Percentiles rank a stretch among this genome's conserved stretches.
Conservation (phyloP, 805 yeast species). For the Debaryomyces maramus region DNA sequence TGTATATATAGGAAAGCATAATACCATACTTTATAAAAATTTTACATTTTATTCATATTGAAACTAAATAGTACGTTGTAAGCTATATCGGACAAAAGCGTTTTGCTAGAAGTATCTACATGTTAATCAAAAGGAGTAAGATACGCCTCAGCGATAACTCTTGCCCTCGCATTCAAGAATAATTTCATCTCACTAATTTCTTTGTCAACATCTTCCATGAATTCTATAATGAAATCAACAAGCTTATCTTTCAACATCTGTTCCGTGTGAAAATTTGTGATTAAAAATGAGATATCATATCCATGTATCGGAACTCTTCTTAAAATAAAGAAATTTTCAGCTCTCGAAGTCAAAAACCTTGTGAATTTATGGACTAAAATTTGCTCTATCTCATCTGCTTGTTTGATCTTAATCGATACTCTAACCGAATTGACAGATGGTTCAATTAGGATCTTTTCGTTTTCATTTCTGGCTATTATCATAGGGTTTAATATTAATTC, state of each 20-base stretch:
- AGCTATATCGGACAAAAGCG: too few species aligned
- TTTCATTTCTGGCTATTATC: constrained; percentile 88
- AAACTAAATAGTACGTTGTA: too few species aligned
- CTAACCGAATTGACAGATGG: constrained; percentile 92
- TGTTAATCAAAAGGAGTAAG: constrained; percentile 78
- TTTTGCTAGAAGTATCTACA: too few species aligned
- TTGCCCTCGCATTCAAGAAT: constrained; percentile 94
- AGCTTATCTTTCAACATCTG: constrained; percentile 92
- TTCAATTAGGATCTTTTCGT: constrained; percentile 89
- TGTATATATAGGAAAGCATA: too few species aligned
- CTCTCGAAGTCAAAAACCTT: constrained; percentile 89
- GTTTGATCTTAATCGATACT: constrained; percentile 89
- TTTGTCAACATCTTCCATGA: constrained; percentile 98
- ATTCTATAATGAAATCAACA: constrained; percentile 95
- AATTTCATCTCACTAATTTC: constrained; percentile 98
- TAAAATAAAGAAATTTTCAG: constrained; percentile 88
- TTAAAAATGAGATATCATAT: constrained; percentile 88
- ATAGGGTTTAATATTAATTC: constrained; percentile 87
- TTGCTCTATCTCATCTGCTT: constrained; percentile 95
- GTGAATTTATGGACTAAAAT: constrained; percentile 94
- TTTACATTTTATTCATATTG: too few species aligned
- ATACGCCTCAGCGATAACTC: constrained; percentile 96
- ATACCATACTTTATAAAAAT: too few species aligned
- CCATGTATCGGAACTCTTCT: constrained; percentile 90
- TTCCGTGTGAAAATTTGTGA: constrained; percentile 94